Percentiles rank a stretch among this genome's conserved stretches.
These are phyloP conservation scores for Kodamaea derodonti DNA, from an alignment of 1,139 yeast genomes.

Conservation along the genomic window DNA sequence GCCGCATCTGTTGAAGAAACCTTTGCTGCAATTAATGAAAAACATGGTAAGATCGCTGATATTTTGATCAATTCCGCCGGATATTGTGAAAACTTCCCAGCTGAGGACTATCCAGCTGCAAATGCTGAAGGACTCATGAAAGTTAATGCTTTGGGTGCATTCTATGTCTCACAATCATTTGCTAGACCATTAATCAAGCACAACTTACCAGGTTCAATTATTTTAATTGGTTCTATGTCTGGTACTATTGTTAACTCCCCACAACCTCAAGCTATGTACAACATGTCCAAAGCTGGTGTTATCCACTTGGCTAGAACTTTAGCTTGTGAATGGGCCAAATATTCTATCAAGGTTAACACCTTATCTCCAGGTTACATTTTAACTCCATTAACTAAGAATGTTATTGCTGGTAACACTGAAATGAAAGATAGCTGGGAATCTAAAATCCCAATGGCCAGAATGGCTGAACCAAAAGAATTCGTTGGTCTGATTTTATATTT, in stretches of 20 bases:
- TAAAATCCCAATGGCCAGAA: conserved; percentile 47
- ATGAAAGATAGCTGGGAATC: conserved; percentile 49
- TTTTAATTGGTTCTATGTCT: conserved; percentile 47
- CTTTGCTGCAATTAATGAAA: conserved; percentile 47
- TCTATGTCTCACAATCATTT: conserved; percentile 58
- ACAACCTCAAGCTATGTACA: conserved; percentile 48
- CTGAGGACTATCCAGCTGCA: conserved; percentile 69
- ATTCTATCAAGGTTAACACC: conserved; percentile 46
- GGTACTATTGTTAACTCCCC: conserved; percentile 51
- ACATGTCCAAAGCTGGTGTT: conserved; percentile 51
- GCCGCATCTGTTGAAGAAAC: conserved; percentile 56
- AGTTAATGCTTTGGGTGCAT: conserved; percentile 73
- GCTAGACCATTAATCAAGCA: conserved; percentile 65
- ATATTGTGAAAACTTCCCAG: conserved; percentile 76
- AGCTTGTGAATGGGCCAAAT: conserved; percentile 53
- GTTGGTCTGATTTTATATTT: conserved; percentile 46
- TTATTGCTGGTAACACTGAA: conserved; percentile 41
- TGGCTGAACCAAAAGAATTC: conserved; percentile 51
- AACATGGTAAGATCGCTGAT: conserved; percentile 60
- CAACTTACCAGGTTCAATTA: conserved; percentile 47
- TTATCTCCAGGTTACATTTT: conserved; percentile 48
- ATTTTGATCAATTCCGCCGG: conserved; percentile 77
- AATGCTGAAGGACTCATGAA: conserved; percentile 67
- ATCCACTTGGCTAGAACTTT: conserved; percentile 46
- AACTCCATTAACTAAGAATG: conserved; percentile 48